Evolutionary conservation across 768 basidiomycete genomes (phyloP).

Genomic region (Piloderma croceum): DNA sequence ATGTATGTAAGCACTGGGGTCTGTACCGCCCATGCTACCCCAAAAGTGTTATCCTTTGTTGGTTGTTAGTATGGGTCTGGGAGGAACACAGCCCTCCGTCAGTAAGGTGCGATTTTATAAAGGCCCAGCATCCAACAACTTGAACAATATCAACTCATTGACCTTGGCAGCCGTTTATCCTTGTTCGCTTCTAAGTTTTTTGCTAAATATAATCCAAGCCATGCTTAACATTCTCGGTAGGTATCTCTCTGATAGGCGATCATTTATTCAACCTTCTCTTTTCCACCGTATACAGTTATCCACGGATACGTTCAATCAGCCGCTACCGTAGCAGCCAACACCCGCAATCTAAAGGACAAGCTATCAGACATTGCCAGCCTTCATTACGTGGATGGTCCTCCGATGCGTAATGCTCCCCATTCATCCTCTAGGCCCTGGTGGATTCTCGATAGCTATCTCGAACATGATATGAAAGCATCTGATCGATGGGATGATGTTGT

Average conservation of each 20-base stretch:
- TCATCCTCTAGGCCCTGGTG: constrained; percentile 14
- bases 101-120: too few relatives aligned
- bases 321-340: constrained; percentile 14
- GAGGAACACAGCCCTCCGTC: too few relatives aligned
- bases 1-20: too few relatives aligned
- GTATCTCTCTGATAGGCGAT: background rate
- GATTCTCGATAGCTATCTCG: constrained; percentile 10
- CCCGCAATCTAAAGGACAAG: constrained; percentile 10
- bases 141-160: too few relatives aligned
- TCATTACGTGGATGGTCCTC: constrained; percentile 16
- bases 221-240: constrained; percentile 10
- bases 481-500: constrained; percentile 1
- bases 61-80: too few relatives aligned
- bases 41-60: too few relatives aligned
- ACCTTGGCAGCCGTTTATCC: too few relatives aligned
- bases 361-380: constrained; percentile 15
- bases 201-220: constrained; percentile 5
- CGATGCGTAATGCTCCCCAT: background rate
- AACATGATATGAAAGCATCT: constrained; percentile 1
- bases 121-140: too few relatives aligned
- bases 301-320: constrained; percentile 19
- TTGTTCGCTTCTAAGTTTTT: too few relatives aligned
- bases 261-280: background rate
- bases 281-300: constrained; percentile 5
- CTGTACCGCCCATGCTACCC: too few relatives aligned